A percentile compares a stretch with the other conserved stretches of the same genome.
These are phyloP conservation scores for Penicillium sp. DNA, from an alignment of 2,329 filamentous ascomycete species.

Conservation along the genomic window DNA sequence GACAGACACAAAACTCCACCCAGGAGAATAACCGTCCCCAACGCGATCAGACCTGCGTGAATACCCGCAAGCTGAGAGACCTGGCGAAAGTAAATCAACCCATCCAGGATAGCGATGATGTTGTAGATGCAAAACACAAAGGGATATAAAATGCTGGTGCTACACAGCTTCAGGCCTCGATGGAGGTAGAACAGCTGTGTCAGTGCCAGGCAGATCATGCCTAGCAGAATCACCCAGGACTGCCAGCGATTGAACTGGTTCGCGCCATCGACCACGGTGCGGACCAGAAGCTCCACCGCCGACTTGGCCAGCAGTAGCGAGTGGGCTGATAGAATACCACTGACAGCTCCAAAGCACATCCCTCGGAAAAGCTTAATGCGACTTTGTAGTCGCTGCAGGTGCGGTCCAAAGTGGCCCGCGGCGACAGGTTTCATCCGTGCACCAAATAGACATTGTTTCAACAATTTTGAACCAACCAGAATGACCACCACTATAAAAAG, in stretches of 20 bases:
- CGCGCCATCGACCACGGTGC: conserved; percentile 73
- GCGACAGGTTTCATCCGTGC: conserved; percentile 34
- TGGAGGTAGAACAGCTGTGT: conserved; percentile 94
- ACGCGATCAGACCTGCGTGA: conserved; percentile 64
- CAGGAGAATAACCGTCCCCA: conserved; percentile 81
- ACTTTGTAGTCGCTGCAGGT: conserved; percentile 44
- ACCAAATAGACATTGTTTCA: conserved; percentile 37
- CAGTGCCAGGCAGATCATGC: conserved; percentile 73
- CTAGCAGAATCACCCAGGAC: conserved; percentile 83
- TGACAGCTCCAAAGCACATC: conserved; percentile 80
- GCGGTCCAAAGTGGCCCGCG: conserved; percentile 42
- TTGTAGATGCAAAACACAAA: conserved; percentile 99
- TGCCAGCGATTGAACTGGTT: conserved; percentile 97
- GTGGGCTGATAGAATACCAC: conserved; percentile 89
- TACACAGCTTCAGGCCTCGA: conserved; percentile 85
- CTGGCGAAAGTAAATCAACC: conserved; percentile 93
- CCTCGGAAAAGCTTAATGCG: conserved; percentile 72
- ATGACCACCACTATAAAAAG: conserved; percentile 65
- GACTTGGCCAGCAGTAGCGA: conserved; percentile 91
- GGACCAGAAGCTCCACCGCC: conserved; percentile 86
- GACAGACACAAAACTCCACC: conserved; percentile 85
- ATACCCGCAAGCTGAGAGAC: conserved; percentile 69
- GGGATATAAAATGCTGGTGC: conserved; percentile 90
- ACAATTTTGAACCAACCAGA: conserved; percentile 51
- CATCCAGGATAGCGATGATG: conserved; percentile 95